Evolutionary conservation across 768 basidiomycete genomes (phyloP).

Genomic region (Tylopilus felleus): DNA sequence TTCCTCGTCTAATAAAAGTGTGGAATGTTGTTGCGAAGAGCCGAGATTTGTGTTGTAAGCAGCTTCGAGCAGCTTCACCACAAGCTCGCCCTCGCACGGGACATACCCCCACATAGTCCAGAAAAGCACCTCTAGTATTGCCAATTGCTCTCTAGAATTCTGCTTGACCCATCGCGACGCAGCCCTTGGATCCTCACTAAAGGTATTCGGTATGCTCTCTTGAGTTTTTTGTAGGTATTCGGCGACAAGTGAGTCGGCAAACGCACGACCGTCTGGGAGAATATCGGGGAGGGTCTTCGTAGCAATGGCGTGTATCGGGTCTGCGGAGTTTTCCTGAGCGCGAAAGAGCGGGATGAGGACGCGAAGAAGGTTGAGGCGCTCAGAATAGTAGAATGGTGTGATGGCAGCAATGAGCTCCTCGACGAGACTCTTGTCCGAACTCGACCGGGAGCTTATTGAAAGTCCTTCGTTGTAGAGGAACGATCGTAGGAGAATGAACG

Average conservation of each 20-base stretch:
- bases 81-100: slow-evolving; percentile 59
- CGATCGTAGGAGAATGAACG: slow-evolving; percentile 67
- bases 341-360: slow-evolving; percentile 74
- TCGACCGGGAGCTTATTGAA: slow-evolving; percentile 44
- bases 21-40: slow-evolving; percentile 55
- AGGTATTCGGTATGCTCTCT: slow-evolving; percentile 43
- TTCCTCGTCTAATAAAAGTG: slow-evolving; percentile 71
- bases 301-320: slow-evolving; percentile 55
- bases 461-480: slow-evolving; percentile 78
- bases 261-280: slow-evolving; percentile 61
- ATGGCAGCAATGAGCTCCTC: slow-evolving; percentile 55
- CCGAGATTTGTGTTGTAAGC: slow-evolving; percentile 67
- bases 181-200: slow-evolving; percentile 50
- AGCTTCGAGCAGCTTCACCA: slow-evolving; percentile 59
- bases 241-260: slow-evolving; percentile 55
- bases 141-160: slow-evolving; percentile 72
- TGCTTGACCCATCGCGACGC: slow-evolving; percentile 74
- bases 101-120: slow-evolving; percentile 82
- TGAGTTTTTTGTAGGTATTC: slow-evolving; percentile 57
- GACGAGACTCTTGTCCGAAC: slow-evolving; percentile 37
- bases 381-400: slow-evolving; percentile 78
- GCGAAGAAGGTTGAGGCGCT: slow-evolving; percentile 68
- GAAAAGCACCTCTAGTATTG: slow-evolving; percentile 82
- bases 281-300: slow-evolving; percentile 53
- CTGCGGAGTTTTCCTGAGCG: slow-evolving; percentile 54